Base-by-base conservation (phyloP, 805 yeast species). In the Ogataea trehalophila region DNA sequence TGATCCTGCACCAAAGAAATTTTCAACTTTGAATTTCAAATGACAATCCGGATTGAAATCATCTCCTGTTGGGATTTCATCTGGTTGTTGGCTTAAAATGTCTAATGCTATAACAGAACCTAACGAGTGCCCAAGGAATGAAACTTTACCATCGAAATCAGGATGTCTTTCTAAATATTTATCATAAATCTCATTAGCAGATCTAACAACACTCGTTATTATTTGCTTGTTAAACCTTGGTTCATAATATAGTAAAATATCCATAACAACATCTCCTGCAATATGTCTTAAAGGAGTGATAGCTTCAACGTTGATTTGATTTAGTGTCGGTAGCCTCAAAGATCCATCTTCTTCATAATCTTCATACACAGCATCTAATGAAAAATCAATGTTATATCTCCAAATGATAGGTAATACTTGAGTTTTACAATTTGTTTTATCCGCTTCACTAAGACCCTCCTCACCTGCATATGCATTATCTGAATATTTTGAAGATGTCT, bases 371-470 rank as follows among this genome's bases (percentile, higher is more conserved):
- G 71, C 68, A 14, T 73, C 71, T 6, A 82, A 75, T 20, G 72
- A 68, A 60, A 86, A 85, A 20, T 80, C 83, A 39, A 86, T 76
- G 44, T 79, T 80, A 58, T 88, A 87, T 53, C 99, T 75, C 99
- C 99, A 92, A 5, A 92, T 75, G 9, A 92, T 85, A 0, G 99
- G 99, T 15, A 92, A 70, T 0, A 89, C 89, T 66, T 92, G 98
- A 29, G 87, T 75, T 35, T 79, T 74, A 55, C 83, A 81, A 54
- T 84, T 81, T 2, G 52, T 53, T 7, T 49, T 42, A 23, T 46
- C 44, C 15, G 33, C 34, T 15, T 45, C 47, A n/a, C 47, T 51
- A 65, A 49, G 33, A 49, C 62, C 49, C 59, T 66, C 43, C 51
- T 45, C 37, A 18, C 65, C 64, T 2, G 65, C 58, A 45, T 71